Evolutionary conservation across 108 stramenopile genomes (phyloP).

Genomic region (Cyclotella choctawhatcheeana): DNA sequence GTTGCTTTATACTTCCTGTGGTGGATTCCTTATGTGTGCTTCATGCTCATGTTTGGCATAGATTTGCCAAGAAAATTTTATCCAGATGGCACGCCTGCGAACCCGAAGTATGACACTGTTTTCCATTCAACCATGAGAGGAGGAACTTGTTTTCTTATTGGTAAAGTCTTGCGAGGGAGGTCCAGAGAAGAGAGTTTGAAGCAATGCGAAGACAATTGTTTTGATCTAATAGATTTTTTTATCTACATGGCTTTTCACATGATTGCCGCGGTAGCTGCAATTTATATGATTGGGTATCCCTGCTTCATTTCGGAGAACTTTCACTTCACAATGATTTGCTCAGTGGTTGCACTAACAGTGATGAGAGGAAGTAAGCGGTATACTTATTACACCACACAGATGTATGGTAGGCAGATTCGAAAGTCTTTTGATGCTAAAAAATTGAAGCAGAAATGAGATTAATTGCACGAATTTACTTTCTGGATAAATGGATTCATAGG

Average conservation of each 20-base stretch:
- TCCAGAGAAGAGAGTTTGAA: slow-evolving; percentile 44
- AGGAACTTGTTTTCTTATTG: slow-evolving; percentile 45
- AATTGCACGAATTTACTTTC: no score
- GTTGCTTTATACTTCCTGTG: slow-evolving; percentile 55
- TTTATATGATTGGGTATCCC: slow-evolving; percentile 54
- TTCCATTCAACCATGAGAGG: slow-evolving; percentile 57
- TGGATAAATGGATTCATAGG: no score
- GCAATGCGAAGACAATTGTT: slow-evolving; percentile 55
- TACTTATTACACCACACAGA: slow-evolving; percentile 59
- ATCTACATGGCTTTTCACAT: slow-evolving; percentile 60
- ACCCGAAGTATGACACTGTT: slow-evolving; percentile 63
- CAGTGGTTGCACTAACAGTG: slow-evolving; percentile 27
- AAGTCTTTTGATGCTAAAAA: neutral
- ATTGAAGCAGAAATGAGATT: neutral
- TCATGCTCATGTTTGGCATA: slow-evolving; percentile 59
- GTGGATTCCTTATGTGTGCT: slow-evolving; percentile 60
- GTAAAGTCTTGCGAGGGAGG: slow-evolving; percentile 52
- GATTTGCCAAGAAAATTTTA: slow-evolving; percentile 52
- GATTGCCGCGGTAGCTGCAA: slow-evolving; percentile 26
- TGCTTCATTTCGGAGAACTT: slow-evolving; percentile 38
- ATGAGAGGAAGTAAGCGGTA: slow-evolving; percentile 55
- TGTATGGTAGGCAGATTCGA: slow-evolving; percentile 52
- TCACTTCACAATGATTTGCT: slow-evolving; percentile 27
- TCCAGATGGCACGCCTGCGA: slow-evolving; percentile 22
- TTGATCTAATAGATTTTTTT: slow-evolving; percentile 60